phyloP scores from a whole-genome alignment of 106 monocot genomes.

The Dioscorea alata region DNA sequence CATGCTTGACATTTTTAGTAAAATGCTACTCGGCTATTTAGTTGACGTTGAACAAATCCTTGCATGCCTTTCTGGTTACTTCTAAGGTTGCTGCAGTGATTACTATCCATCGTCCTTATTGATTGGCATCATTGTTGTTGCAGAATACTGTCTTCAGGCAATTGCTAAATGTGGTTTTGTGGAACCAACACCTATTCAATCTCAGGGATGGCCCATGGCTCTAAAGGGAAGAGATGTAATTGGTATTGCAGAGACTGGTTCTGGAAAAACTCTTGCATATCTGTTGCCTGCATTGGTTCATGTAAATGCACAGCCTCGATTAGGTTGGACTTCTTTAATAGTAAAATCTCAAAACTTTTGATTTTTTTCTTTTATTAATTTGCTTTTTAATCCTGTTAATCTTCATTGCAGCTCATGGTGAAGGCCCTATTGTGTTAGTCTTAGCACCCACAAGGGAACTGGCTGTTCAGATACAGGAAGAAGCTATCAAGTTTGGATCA shows the following conservation, averaged over 20 bases:
- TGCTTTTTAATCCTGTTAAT: constrained; percentile 1
- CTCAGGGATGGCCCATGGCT: constrained; percentile 99
- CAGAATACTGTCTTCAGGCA: constrained; percentile 67
- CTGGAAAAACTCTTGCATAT: constrained; percentile 94
- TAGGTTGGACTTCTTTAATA: constrained; percentile 40
- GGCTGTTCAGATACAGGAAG: constrained; percentile 97
- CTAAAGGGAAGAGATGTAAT: constrained; percentile 89
- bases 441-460: constrained; percentile 95
- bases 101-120: neutral
- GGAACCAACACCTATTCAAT: constrained; percentile 92
- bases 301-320: constrained; percentile 80
- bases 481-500: constrained; percentile 84
- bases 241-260: constrained; percentile 96
- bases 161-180: constrained; percentile 67
- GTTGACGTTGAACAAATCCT: too few relatives aligned
- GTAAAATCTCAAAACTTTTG: neutral
- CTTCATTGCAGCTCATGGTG: constrained; percentile 47
- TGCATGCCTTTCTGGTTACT: neutral
- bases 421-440: constrained; percentile 80
- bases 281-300: constrained; percentile 86
- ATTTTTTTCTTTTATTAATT: neutral
- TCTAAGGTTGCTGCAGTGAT: neutral
- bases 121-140: neutral
- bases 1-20: too few relatives aligned
- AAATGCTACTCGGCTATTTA: too few relatives aligned